Conservation (phyloP, 805 yeast species). For the Sungouiella blattae region DNA sequence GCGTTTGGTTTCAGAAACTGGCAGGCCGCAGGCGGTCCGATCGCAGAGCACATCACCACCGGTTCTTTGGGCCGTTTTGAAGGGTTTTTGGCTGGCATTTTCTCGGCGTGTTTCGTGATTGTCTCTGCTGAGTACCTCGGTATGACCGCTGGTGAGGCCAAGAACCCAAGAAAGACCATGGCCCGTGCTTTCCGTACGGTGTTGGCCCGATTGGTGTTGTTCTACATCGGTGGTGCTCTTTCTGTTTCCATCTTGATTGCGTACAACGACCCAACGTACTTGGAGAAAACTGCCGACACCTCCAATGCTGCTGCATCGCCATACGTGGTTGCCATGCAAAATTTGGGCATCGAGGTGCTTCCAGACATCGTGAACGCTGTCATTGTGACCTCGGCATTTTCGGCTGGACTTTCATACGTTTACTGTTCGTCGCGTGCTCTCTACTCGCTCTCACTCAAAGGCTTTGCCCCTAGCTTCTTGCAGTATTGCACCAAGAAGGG, state of each 20-base stretch:
- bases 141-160: constrained; percentile 43
- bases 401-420: constrained; percentile 19
- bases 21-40: constrained; percentile 36
- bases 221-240: constrained; percentile 43
- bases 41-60: constrained; percentile 35
- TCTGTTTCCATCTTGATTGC: constrained; percentile 36
- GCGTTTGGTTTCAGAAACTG: constrained; percentile 49
- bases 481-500: constrained; percentile 13
- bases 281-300: constrained; percentile 8
- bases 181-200: constrained; percentile 40
- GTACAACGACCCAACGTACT: constrained; percentile 17
- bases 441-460: constrained; percentile 17
- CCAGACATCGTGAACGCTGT: constrained; percentile 17
- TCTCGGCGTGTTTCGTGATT: constrained; percentile 36
- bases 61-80: constrained; percentile 39
- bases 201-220: constrained; percentile 42
- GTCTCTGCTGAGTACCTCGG: constrained; percentile 45
- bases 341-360: constrained; percentile 15
- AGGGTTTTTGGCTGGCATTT: constrained; percentile 39
- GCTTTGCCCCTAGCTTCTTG: constrained; percentile 16
- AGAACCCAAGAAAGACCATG: constrained; percentile 39
- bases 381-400: constrained; percentile 16
- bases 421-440: constrained; percentile 19
- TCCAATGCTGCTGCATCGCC: constrained; percentile 19
- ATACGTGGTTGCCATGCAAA: constrained; percentile 19